A percentile compares a stretch with the other conserved stretches of the same genome.
Evolutionary conservation across 2,329 filamentous ascomycete genomes (phyloP).

Genomic region (Colletotrichum echinochloae): DNA sequence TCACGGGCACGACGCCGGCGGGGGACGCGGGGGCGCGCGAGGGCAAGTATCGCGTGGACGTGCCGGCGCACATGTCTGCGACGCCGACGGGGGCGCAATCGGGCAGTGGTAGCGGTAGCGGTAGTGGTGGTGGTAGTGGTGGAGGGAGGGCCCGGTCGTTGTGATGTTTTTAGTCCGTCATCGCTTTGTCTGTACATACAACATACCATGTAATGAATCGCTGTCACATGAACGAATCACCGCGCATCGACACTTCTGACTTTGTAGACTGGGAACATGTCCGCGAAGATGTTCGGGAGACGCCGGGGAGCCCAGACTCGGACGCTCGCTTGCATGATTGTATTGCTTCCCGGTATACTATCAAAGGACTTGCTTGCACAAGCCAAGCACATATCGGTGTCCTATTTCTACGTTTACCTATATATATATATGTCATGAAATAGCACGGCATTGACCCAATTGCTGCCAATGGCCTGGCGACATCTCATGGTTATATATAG

Average conservation of each 20-base stretch:
- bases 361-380: too few species aligned
- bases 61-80: not conserved
- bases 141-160: conserved; percentile 5
- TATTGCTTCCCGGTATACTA: too few species aligned
- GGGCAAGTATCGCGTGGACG: conserved; percentile 29
- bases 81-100: conserved; percentile 7
- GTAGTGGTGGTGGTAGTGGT: not conserved
- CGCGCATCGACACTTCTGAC: too few species aligned
- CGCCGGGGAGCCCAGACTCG: too few species aligned
- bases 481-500: not conserved
- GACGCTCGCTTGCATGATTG: too few species aligned
- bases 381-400: too few species aligned
- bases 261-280: too few species aligned
- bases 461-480: not conserved
- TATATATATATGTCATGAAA: too few species aligned
- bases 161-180: not conserved
- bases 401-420: too few species aligned
- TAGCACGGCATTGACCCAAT: not conserved
- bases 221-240: not conserved
- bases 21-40: conserved; percentile 24
- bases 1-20: conserved; percentile 36
- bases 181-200: not conserved
- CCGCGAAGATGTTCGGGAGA: too few species aligned
- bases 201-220: too few species aligned
- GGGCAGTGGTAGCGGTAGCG: too few species aligned